These are phyloP conservation scores for Oryza glumipatula DNA, from an alignment of 176 grass and related monocot genomes.

Conservation along the genomic window DNA sequence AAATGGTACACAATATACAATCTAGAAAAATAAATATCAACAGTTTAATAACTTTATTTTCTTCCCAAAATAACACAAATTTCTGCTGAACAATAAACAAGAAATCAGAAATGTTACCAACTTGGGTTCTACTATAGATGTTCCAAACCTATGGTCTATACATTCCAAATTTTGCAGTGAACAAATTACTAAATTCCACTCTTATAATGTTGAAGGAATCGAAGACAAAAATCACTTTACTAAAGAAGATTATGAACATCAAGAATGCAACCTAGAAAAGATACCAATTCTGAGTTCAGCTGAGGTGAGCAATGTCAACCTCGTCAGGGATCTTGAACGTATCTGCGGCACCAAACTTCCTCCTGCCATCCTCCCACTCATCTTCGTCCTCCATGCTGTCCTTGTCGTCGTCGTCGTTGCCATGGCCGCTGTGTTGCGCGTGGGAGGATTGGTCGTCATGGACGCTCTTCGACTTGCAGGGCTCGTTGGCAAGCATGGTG, in stretches of 20 bases:
- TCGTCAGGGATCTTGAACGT: constrained; percentile 77
- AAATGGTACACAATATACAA: neutral
- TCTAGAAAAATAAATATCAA: neutral
- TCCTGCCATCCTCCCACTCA: constrained; percentile 69
- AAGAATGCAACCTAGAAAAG: neutral
- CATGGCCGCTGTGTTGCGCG: neutral
- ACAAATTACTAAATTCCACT: neutral
- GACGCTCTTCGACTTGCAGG: constrained; percentile 68
- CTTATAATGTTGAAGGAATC: neutral
- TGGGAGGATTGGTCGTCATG: constrained; percentile 22
- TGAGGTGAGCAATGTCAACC: constrained; percentile 70
- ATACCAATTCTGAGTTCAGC: constrained; percentile 37
- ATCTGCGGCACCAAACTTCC: constrained; percentile 71
- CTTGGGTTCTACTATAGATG: neutral
- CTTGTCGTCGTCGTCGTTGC: neutral
- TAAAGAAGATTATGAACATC: constrained; percentile 17
- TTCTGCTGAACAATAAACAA: neutral
- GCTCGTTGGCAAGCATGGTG: constrained; percentile 65
- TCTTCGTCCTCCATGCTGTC: constrained; percentile 45
- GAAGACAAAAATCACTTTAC: neutral
- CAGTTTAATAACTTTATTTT: neutral
- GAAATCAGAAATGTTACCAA: neutral
- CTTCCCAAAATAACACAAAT: neutral
- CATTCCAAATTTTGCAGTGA: neutral
- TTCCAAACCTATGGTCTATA: constrained; percentile 1